Evolutionary conservation across 371 early-diverging fungal genomes (phyloP).

Genomic region (Mortierella sp.): DNA sequence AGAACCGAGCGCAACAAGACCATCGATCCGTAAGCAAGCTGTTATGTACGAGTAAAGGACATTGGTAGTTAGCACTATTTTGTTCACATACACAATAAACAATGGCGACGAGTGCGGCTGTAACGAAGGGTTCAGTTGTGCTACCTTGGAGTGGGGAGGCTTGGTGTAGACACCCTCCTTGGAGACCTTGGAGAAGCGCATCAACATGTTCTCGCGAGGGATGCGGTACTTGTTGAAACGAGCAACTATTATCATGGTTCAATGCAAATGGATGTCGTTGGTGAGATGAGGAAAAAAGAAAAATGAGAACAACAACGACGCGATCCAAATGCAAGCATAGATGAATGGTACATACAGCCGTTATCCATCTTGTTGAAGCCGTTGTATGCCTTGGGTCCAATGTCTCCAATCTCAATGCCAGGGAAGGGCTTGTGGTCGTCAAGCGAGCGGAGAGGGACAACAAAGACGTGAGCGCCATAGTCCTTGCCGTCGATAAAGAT

Average conservation of each 20-base stretch:
- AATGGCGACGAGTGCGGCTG: too few species aligned
- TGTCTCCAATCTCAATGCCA: conserved; percentile 89
- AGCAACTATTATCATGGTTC: conserved; percentile 62
- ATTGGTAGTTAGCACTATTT: too few species aligned
- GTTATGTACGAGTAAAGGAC: not conserved
- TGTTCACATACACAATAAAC: too few species aligned
- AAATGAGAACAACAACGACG: not conserved
- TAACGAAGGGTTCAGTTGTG: not conserved
- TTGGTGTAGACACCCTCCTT: conserved; percentile 73
- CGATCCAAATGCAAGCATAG: not conserved
- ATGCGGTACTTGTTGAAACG: conserved; percentile 67
- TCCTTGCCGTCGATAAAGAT: conserved; percentile 81
- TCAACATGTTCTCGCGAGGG: conserved; percentile 80
- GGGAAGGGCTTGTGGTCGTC: conserved; percentile 80
- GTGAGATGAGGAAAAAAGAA: not conserved
- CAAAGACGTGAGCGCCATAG: conserved; percentile 85
- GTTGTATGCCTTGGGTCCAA: conserved; percentile 84
- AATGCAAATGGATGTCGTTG: not conserved
- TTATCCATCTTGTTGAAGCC: conserved; percentile 82
- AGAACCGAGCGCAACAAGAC: conserved; percentile 79
- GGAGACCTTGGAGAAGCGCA: conserved; percentile 78
- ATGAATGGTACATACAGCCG: not conserved
- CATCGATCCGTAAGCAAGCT: conserved; percentile 83
- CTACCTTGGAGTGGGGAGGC: conserved; percentile 74
- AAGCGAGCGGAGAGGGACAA: conserved; percentile 86